Base-by-base conservation (phyloP, 352 stramenopile genomes). In the Phytophthora agathidicida region DNA sequence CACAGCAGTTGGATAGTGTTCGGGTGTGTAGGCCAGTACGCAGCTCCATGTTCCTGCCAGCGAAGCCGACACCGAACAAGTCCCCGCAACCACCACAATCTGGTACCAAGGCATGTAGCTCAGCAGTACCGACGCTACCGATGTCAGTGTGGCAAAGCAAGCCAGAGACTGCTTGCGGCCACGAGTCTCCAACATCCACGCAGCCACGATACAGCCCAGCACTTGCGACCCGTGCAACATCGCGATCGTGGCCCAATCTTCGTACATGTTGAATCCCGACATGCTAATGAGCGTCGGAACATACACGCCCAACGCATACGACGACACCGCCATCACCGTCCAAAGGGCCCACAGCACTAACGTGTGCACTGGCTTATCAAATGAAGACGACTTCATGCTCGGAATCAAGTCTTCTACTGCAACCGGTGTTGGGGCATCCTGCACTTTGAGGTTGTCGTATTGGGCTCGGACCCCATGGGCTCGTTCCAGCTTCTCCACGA, bases 191-290 rank as follows among this genome's bases (percentile, higher is more conserved):
- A 74, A 20, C 17, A 61, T 47, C 27, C 26, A 46, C 8, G 48
- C 56, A 19, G 60, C 65, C 30, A 51, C 19, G 8, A 68, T 28
- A 8, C 58, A 68, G 14, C 65, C 54, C 11, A 61, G 11, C 20
- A 71, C 47, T 38, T 74, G 54, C 0, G 38, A 50, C 14, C 27
- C 65, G 31, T 68, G 54, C 3, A 74, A 23, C 27, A 68, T 19
- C 10, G 38, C 47, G 30, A 62, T 54, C 0, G 65, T 71, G n/a
- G 17, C 54, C 65, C 60, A 70, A 16, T 9, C 45, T 17, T 59
- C 65, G 54, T 61, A 74, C 58, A 74, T 68, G 38, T 74, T 71
- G 43, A 74, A 74, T 3, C 60, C 65, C 13, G 49, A 64, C 36
- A 71, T 42, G n/a, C 65, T 74, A n/a, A 71, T 67, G 23, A 74